Conservation (phyloP, 106 monocot species). For the Triglochin maritima region DNA sequence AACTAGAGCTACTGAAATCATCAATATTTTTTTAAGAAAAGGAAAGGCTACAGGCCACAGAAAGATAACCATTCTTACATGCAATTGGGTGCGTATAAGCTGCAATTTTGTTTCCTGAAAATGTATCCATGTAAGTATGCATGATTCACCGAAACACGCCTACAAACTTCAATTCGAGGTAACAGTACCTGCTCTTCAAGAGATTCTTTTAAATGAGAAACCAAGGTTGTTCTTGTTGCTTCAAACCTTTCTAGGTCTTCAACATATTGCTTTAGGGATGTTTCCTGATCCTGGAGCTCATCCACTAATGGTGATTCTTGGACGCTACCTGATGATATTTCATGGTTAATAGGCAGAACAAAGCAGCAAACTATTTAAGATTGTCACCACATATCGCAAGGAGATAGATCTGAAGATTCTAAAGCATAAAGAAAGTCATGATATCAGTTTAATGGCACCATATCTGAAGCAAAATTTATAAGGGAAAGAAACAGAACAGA, state of each 20-base stretch:
- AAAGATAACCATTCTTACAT: conserved; percentile 34
- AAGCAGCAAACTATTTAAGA: too few relatives aligned
- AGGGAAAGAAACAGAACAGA: too few relatives aligned
- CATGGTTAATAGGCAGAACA: too few relatives aligned
- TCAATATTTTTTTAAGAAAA: too few relatives aligned
- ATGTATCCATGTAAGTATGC: background rate
- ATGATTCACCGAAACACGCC: background rate
- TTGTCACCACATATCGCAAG: too few relatives aligned
- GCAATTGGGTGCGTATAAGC: conserved; percentile 46
- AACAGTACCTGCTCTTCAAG: conserved; percentile 64
- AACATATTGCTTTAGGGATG: conserved; percentile 53
- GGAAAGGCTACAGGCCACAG: too few relatives aligned
- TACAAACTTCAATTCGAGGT: background rate
- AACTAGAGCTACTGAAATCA: too few relatives aligned
- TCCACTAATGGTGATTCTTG: conserved; percentile 12
- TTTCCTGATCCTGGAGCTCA: conserved; percentile 71
- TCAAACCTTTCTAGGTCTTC: conserved; percentile 64
- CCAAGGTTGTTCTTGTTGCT: conserved; percentile 45
- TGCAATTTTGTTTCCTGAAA: conserved; percentile 74
- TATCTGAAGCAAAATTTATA: too few relatives aligned
- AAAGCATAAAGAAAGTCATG: too few relatives aligned
- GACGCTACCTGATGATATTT: background rate
- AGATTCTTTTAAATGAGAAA: conserved; percentile 67
- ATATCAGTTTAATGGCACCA: too few relatives aligned
- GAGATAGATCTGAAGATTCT: too few relatives aligned